Evolutionary conservation across 495 filamentous ascomycete species (phyloP), one percentile per base, ranked within the genome.

Genomic region (Delitschia confertaspora): DNA sequence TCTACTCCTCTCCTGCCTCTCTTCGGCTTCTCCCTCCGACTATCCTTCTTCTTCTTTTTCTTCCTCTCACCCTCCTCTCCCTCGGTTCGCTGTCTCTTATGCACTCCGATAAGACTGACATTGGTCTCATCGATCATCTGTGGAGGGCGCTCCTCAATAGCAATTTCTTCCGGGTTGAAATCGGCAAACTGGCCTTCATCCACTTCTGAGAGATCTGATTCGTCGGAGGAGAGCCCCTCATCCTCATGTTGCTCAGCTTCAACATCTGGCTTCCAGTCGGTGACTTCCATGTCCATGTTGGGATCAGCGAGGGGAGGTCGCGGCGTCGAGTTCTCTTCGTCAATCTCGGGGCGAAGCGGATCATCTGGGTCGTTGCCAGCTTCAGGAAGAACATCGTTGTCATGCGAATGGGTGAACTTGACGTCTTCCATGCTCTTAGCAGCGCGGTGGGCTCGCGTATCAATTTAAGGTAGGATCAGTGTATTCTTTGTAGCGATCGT

Each of bases 181-280:
- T 94, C 79, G 33, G 83, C 80, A 63, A 99, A 95, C 60, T 93
- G 80, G 33, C 82, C 82, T 60, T 96, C 91, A 62, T 96, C 93
- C 53, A 98, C 81, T 61, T 98, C 91, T 7, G 88, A 95, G n/a
- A 66, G 59, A 17, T 48, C 62, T 23, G 55, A 60, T 36, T 61
- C 61, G 18, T 60, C 46, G 27, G 59, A 56, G 17, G 50, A 52
- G 11, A 93, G 75, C 39, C 84, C 75, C n/a, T 83, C 86, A 23
- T 46, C 55, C 21, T 56, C 51, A n/a, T 65, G 14, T 22, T 49
- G 41, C 58, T 62, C 35, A 58, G 57, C 10, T 32, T 69, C 65
- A 21, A 61, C 58, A n/a, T n/a, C n/a, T n/a, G n/a, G n/a, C n/a
- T n/a, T n/a, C n/a, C n/a, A n/a, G n/a, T n/a, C n/a, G n/a, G n/a